Base-by-base conservation (phyloP, 1,139 yeast genomes). In the Kluyveromyces marxianus region DNA sequence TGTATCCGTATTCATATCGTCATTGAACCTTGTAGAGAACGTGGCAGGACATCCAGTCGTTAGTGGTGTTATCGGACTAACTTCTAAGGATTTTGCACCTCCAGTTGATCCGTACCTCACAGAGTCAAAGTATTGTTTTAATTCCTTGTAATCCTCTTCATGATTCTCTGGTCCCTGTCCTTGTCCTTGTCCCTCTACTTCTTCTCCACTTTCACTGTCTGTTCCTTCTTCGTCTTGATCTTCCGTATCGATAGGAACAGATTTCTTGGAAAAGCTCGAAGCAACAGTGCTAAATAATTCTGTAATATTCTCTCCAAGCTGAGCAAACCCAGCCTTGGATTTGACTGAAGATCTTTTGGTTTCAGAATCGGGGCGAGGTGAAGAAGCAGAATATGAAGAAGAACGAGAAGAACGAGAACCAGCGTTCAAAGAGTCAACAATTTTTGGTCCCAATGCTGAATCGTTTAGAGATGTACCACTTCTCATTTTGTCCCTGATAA, bases 401-500 rank as follows among this genome's bases (percentile, higher is more conserved):
- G 21, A 14, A 14, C 21, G 21, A 14, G 21, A 14, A 14, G 21
- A 14, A 14, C 21, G 21, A 14, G 21, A 14, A 14, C 21, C 21
- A 14, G 21, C 21, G 21, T 14, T 14, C 21, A 14, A 14, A 14
- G 21, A 14, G 21, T 14, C 21, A 14, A 14, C 24, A 14, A 3
- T 2, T 6, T 29, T 21, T 10, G 39, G 10, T 10, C 7, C 4
- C 7, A n/a, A 21, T 32, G 21, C 32, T 4, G 35, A 25, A 2
- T 32, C 35, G 25, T 39, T 8, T 14, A 39, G 27, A 21, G 42
- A 30, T 21, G 28, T 39, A 39, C 25, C 32, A 4, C 38, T 34
- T 7, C 43, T 30, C n/a, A 40, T 14, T 27, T 33, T 40, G n/a
- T 40, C 43, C 28, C 43, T 33, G n/a, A 40, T 29, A 21, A 33